These are phyloP conservation scores for Achaetomium macrosporum DNA, from an alignment of 2,329 filamentous ascomycete species.

Conservation along the genomic window DNA sequence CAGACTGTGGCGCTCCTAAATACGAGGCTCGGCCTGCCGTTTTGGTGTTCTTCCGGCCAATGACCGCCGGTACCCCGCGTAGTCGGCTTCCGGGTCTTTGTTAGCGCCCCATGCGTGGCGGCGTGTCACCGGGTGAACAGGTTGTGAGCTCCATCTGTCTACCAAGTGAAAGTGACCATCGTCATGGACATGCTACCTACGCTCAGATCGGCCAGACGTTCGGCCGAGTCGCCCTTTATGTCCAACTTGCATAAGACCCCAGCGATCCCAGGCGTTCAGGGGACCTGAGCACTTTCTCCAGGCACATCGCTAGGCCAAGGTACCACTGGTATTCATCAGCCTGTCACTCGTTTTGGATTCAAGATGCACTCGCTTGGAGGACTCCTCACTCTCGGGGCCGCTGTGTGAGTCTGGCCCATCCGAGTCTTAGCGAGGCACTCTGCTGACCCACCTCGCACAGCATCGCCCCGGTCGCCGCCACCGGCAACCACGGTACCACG, in stretches of 20 bases:
- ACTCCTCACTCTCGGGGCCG: constrained; percentile 2
- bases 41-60: constrained; percentile 3
- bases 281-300: background rate
- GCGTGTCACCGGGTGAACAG: background rate
- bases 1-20: constrained; percentile 2
- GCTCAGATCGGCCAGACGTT: too few relatives aligned
- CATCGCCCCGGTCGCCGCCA: constrained; percentile 2
- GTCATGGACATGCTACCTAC: too few relatives aligned
- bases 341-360: background rate
- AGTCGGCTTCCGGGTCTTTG: constrained; percentile 1
- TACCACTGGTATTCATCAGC: background rate
- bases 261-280: background rate
- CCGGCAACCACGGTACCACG: background rate
- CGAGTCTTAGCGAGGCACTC: background rate
- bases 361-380: constrained; percentile 9
- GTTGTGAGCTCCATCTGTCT: background rate
- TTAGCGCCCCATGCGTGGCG: background rate
- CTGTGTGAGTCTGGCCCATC: constrained; percentile 1
- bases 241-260: background rate
- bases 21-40: constrained; percentile 9
- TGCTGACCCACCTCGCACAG: constrained; percentile 1
- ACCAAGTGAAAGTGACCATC: background rate
- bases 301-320: constrained; percentile 1
- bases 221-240: too few relatives aligned
- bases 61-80: constrained; percentile 4